These are phyloP conservation scores for Pleurotus salmoneostramineus DNA, from an alignment of 768 basidiomycete genomes.

Conservation along the genomic window DNA sequence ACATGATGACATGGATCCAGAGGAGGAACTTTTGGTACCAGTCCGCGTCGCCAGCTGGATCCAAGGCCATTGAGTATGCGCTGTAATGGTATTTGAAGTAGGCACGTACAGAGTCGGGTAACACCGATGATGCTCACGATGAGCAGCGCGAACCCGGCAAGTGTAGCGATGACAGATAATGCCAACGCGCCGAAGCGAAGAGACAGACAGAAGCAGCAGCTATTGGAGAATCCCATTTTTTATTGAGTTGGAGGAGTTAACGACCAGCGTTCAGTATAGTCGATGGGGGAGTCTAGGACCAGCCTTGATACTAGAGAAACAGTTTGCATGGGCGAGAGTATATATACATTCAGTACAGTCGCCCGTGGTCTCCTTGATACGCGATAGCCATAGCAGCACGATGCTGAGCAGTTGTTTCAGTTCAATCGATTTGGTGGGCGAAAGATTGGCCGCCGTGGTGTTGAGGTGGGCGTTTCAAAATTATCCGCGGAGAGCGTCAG, in stretches of 20 bases:
- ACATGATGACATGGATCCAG: constrained; percentile 5
- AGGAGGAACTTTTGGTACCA: constrained; percentile 7
- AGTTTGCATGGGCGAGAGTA: neutral
- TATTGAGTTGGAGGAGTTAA: neutral
- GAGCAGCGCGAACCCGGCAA: neutral
- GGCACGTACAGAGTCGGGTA: neutral
- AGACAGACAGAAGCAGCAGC: constrained; percentile 5
- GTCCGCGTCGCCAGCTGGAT: neutral
- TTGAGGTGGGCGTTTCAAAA: too few species aligned
- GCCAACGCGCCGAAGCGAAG: neutral
- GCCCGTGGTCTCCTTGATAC: constrained; percentile 4
- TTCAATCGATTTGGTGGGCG: neutral
- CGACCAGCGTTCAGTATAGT: neutral
- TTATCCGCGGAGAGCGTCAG: too few species aligned
- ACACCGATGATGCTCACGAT: neutral
- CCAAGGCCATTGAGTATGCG: neutral
- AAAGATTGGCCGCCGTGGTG: neutral
- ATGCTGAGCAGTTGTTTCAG: neutral
- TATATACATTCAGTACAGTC: neutral
- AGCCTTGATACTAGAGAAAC: neutral
- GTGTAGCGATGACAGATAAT: neutral
- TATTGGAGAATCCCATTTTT: constrained; percentile 6
- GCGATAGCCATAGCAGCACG: neutral
- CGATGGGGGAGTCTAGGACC: neutral
- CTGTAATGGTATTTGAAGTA: neutral